Evolutionary conservation across 495 filamentous ascomycete species (phyloP).

Genomic region (Penicillium angulare): DNA sequence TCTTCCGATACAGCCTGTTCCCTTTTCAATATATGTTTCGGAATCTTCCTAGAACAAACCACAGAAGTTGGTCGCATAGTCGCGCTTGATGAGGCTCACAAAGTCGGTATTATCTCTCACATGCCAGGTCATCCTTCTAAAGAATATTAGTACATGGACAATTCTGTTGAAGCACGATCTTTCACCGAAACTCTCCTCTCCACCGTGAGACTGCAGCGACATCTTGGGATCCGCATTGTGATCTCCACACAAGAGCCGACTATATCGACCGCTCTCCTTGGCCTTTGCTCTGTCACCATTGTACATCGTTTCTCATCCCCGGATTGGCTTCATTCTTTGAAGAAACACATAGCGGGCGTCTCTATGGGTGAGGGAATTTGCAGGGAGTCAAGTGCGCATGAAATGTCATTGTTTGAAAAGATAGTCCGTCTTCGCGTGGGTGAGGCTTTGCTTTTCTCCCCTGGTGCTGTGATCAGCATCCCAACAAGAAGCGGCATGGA

Average conservation of each 20-base stretch:
- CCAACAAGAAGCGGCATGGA: background rate
- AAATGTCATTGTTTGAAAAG: constrained; percentile 43
- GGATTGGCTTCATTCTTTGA: constrained; percentile 60
- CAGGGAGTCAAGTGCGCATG: constrained; percentile 5
- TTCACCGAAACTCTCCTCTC: constrained; percentile 64
- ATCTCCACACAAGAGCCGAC: constrained; percentile 81
- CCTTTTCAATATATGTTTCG: constrained; percentile 66
- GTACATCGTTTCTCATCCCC: constrained; percentile 75
- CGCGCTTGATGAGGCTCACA: constrained; percentile 61
- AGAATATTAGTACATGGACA: constrained; percentile 47
- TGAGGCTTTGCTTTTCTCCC: constrained; percentile 65
- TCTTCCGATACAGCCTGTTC: constrained; percentile 62
- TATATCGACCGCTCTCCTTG: constrained; percentile 64
- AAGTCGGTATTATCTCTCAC: constrained; percentile 30
- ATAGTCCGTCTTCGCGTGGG: constrained; percentile 59
- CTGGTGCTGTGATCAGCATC: constrained; percentile 26
- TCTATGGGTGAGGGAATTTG: constrained; percentile 20
- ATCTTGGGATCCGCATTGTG: constrained; percentile 62
- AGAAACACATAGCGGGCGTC: constrained; percentile 57
- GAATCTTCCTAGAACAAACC: constrained; percentile 56
- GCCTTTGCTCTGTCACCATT: constrained; percentile 67
- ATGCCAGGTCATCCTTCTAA: background rate
- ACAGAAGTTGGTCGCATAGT: constrained; percentile 46
- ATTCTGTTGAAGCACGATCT: constrained; percentile 26
- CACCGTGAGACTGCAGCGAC: constrained; percentile 70